A percentile compares a stretch with the other conserved stretches of the same genome.
phyloP scores from a whole-genome alignment of 2,329 filamentous ascomycete species.

The Stemphylium vesicarium region DNA sequence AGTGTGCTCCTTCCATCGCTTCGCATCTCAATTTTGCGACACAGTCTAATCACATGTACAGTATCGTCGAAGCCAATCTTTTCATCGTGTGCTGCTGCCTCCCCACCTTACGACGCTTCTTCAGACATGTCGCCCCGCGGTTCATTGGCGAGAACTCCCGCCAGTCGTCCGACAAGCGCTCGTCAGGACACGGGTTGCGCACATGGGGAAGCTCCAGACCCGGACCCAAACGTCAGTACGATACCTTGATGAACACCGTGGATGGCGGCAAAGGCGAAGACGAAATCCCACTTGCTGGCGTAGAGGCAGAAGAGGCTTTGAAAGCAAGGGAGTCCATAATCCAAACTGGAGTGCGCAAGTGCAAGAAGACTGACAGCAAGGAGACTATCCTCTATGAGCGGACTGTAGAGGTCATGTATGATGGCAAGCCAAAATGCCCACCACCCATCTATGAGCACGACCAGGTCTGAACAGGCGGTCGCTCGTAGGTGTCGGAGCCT shows the following conservation, averaged over 20 bases:
- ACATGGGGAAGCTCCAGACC: constrained; percentile 16
- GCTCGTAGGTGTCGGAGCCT: background rate
- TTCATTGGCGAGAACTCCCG: constrained; percentile 20
- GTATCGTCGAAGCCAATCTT: constrained; percentile 51
- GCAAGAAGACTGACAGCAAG: constrained; percentile 23
- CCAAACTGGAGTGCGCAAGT: background rate
- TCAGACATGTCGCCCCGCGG: constrained; percentile 46
- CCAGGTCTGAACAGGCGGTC: constrained; percentile 2
- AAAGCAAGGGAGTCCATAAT: constrained; percentile 1
- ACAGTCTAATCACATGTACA: constrained; percentile 11
- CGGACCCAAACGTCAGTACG: constrained; percentile 17
- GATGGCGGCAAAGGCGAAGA: constrained; percentile 10
- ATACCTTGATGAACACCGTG: constrained; percentile 25
- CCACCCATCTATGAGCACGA: constrained; percentile 1
- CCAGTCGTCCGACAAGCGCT: constrained; percentile 6
- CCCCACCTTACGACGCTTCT: constrained; percentile 51
- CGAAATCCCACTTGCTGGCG: constrained; percentile 13
- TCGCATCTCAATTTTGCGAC: background rate
- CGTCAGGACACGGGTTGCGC: constrained; percentile 7
- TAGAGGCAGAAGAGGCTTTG: background rate
- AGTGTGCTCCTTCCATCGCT: background rate
- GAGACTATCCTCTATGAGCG: constrained; percentile 29
- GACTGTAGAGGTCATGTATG: constrained; percentile 25
- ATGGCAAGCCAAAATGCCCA: background rate
- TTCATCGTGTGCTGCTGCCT: constrained; percentile 53